A percentile compares a stretch with the other conserved stretches of the same genome.
These are phyloP conservation scores for Coniochaeta ligniaria DNA, from an alignment of 2,329 filamentous ascomycete species.

Conservation along the genomic window DNA sequence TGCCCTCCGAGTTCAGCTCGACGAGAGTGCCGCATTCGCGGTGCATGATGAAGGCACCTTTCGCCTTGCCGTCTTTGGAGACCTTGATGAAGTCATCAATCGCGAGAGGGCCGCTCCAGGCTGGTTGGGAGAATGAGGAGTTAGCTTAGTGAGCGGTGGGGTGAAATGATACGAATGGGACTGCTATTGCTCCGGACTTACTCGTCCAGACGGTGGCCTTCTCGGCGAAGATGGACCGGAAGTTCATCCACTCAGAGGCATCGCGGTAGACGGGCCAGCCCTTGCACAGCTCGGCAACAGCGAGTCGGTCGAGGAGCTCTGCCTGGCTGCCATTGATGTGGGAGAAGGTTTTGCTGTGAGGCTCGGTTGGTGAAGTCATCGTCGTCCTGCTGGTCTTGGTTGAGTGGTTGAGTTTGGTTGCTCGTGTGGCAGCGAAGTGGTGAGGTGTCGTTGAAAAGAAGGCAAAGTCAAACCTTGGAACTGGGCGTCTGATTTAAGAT, in stretches of 20 bases:
- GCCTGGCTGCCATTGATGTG: constrained; percentile 35
- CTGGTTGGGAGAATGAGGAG: constrained; percentile 17
- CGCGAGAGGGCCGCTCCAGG: constrained; percentile 34
- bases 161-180: not conserved
- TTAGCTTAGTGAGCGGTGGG: not conserved
- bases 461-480: too few species aligned
- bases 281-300: constrained; percentile 43
- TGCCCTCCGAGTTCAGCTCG: constrained; percentile 29
- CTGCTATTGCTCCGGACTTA: constrained; percentile 17
- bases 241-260: constrained; percentile 46
- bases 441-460: too few species aligned
- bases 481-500: too few species aligned
- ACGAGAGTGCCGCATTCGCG: constrained; percentile 42
- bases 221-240: constrained; percentile 37
- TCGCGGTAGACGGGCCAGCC: constrained; percentile 48
- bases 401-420: not conserved
- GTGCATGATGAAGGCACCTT: constrained; percentile 50
- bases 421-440: not conserved
- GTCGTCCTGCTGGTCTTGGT: not conserved
- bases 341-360: constrained; percentile 25
- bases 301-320: constrained; percentile 35
- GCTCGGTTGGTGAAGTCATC: constrained; percentile 23
- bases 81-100: constrained; percentile 40
- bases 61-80: constrained; percentile 41
- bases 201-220: constrained; percentile 43